Evolutionary conservation across 2,329 filamentous ascomycete genomes (phyloP), one percentile per base, ranked within the genome.

Genomic region (Fusarium cicatricum): DNA sequence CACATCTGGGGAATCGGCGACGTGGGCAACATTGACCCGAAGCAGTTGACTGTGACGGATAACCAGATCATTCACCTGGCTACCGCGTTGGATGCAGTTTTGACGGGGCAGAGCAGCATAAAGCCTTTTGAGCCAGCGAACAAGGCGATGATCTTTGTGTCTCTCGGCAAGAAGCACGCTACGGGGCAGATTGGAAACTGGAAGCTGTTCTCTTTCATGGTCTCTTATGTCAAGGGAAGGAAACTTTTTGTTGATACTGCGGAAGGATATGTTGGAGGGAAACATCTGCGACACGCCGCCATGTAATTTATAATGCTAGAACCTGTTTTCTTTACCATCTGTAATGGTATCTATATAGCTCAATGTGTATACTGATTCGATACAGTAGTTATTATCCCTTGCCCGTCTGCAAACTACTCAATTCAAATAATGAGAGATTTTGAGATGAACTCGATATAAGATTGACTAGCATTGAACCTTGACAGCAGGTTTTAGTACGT

Each of bases 1-100:
- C 79, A 80, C 48, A 66, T 80, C 4, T 81, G 78, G 70, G 73
- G 74, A 2, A 56, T 77, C 3, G 78, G 79, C 10, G 79, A 81
- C 45, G 72, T 74, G 0, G 76, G 77, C 4, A 71, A 75, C 56
- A 68, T 77, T 3, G 73, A 79, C 42, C 60, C 70, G 8, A 78
- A 78, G 49, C 75, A 74, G 32, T 62, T 73, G n/a, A 66, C 71
- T 1, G 58, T 71, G 2, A 69, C 68, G 1, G 72, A 74, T 42
- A 65, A 61, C 32, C 73, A 75, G 44, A 71, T 74, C 42, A 67
- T 72, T 12, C 62, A 70, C 45, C 45, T 77, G 21, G 68, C 70
- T 3, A 55, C 56, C 8, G 72, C 75, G 8, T 65, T 78, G 28
- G 64, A 73, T 11, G 46, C 55, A 3, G 51, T 52, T 2, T 38